Conservation (phyloP, 257 asterid genomes). For the Verbascum thapsus region DNA sequence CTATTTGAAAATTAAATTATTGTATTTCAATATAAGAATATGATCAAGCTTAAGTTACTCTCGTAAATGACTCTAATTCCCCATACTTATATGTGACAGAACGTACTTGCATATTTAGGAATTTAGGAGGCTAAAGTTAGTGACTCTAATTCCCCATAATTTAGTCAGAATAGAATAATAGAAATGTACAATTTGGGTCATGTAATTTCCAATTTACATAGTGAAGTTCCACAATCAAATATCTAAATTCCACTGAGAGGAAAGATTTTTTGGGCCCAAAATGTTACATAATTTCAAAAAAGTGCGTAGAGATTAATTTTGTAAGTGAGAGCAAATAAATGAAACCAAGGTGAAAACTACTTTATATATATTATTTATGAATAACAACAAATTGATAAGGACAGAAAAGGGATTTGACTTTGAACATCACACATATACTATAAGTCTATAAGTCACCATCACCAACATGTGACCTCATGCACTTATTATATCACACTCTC, state of each 20-base stretch:
- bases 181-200: too few relatives aligned
- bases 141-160: too few relatives aligned
- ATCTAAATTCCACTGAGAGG: constrained; percentile 23
- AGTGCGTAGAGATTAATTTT: neutral
- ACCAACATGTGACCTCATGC: constrained; percentile 34
- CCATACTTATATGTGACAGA: too few relatives aligned
- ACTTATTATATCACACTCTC: constrained; percentile 16
- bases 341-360: neutral
- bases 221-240: constrained; percentile 15
- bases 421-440: constrained; percentile 20
- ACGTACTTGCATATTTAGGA: too few relatives aligned
- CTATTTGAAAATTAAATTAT: too few relatives aligned
- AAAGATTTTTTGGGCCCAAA: constrained; percentile 29
- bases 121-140: too few relatives aligned
- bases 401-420: constrained; percentile 27
- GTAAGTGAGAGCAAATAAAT: constrained; percentile 2
- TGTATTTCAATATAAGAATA: too few relatives aligned
- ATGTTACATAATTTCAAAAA: constrained; percentile 14
- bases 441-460: constrained; percentile 17
- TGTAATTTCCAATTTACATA: constrained; percentile 7
- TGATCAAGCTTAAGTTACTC: too few relatives aligned
- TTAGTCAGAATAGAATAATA: too few relatives aligned
- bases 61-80: too few relatives aligned
- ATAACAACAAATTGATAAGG: constrained; percentile 7
- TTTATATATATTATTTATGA: neutral